Conservation (phyloP, 2,329 filamentous ascomycete species). For the Sordariomycetes sp. region DNA sequence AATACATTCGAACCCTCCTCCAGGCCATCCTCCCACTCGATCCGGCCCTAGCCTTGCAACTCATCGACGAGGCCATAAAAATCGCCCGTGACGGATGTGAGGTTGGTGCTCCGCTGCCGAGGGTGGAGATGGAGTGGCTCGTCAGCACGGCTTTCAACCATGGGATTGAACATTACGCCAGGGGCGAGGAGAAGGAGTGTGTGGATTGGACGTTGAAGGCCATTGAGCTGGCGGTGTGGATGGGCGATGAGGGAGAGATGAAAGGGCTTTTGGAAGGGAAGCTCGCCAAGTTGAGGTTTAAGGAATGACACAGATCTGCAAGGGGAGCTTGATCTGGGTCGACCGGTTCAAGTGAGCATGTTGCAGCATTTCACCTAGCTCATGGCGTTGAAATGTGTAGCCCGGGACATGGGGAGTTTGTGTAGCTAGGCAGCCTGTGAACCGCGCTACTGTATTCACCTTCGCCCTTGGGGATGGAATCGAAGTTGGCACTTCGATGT, state of each 20-base stretch:
- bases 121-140: conserved; percentile 68
- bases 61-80: conserved; percentile 54
- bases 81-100: conserved; percentile 45
- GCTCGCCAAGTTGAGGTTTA: neutral
- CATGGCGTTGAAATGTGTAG: too few relatives aligned
- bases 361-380: too few relatives aligned
- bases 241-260: conserved; percentile 42
- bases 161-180: conserved; percentile 55
- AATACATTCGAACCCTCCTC: conserved; percentile 73
- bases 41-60: conserved; percentile 43
- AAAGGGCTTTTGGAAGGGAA: conserved; percentile 7
- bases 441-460: too few relatives aligned
- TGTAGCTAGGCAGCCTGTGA: too few relatives aligned
- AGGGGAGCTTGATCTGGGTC: conserved; percentile 28
- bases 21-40: conserved; percentile 53
- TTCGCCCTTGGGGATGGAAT: too few relatives aligned
- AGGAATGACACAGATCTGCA: conserved; percentile 19
- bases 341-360: too few relatives aligned
- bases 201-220: conserved; percentile 55
- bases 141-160: conserved; percentile 61
- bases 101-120: conserved; percentile 45
- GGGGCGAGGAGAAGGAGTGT: conserved; percentile 43
- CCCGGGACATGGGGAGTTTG: too few relatives aligned
- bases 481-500: too few relatives aligned
- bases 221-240: conserved; percentile 49